Evolutionary conservation across 2,329 filamentous ascomycete genomes (phyloP).

Genomic region (Dactylonectria estremocensis): DNA sequence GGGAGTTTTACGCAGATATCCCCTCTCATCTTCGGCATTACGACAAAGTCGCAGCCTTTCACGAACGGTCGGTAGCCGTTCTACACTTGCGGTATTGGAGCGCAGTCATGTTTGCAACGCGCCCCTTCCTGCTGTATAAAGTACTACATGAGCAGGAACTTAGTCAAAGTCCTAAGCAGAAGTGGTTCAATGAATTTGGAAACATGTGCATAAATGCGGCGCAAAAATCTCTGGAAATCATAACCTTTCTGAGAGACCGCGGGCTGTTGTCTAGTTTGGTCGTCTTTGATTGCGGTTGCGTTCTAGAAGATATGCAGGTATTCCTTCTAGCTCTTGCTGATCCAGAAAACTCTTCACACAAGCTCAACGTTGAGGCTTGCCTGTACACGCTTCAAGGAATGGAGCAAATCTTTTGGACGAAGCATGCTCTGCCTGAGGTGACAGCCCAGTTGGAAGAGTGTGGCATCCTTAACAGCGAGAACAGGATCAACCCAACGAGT

Average conservation of each 20-base stretch:
- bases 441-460: conserved; percentile 27
- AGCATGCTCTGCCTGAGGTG: conserved; percentile 23
- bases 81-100: conserved; percentile 33
- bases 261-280: conserved; percentile 13
- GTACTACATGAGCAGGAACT: conserved; percentile 5
- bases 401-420: conserved; percentile 32
- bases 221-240: conserved; percentile 20
- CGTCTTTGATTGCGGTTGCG: conserved; percentile 24
- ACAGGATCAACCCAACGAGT: not conserved
- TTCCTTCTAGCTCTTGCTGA: conserved; percentile 19
- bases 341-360: conserved; percentile 5
- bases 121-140: conserved; percentile 23
- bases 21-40: conserved; percentile 15
- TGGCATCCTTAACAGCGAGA: conserved; percentile 18
- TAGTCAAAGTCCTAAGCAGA: conserved; percentile 8
- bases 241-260: conserved; percentile 14
- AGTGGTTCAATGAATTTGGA: conserved; percentile 20
- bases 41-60: conserved; percentile 18
- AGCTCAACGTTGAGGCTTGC: conserved; percentile 11
- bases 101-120: conserved; percentile 23
- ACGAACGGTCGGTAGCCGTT: conserved; percentile 24
- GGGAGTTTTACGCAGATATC: conserved; percentile 6
- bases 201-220: conserved; percentile 19
- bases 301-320: conserved; percentile 28
- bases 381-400: conserved; percentile 24